phyloP scores from a whole-genome alignment of 2,329 filamentous ascomycete species.

The Talaromyces sp. region DNA sequence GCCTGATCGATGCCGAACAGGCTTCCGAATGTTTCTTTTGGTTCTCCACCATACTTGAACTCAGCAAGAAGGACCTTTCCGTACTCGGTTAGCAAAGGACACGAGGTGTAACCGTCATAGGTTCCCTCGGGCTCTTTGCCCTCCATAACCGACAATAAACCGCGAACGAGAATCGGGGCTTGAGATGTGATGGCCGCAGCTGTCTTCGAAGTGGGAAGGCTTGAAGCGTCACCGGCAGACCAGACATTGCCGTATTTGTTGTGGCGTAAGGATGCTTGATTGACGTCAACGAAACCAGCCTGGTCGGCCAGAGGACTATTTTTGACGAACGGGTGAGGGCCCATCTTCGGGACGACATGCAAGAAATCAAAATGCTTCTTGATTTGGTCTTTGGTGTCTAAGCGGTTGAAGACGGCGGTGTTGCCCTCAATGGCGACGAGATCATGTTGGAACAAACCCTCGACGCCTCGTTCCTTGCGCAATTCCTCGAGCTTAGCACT shows the following conservation, averaged over 20 bases:
- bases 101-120: constrained; percentile 57
- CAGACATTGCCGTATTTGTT: constrained; percentile 56
- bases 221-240: constrained; percentile 59
- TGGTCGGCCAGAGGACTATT: constrained; percentile 53
- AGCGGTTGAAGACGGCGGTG: constrained; percentile 49
- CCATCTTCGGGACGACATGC: constrained; percentile 59
- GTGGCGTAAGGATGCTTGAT: constrained; percentile 52
- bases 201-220: constrained; percentile 56
- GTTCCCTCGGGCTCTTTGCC: constrained; percentile 43
- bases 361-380: constrained; percentile 52
- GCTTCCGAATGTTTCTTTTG: constrained; percentile 60
- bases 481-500: constrained; percentile 52
- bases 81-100: constrained; percentile 54
- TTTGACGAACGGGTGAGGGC: constrained; percentile 53
- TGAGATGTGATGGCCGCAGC: constrained; percentile 53
- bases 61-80: constrained; percentile 62
- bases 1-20: constrained; percentile 57
- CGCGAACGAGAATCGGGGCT: constrained; percentile 50
- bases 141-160: constrained; percentile 46
- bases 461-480: constrained; percentile 53
- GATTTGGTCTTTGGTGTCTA: constrained; percentile 45
- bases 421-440: constrained; percentile 53
- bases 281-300: constrained; percentile 57
- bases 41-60: constrained; percentile 61
- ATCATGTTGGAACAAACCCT: constrained; percentile 58